A percentile compares a stretch with the other conserved stretches of the same genome.
These are phyloP conservation scores for Tolypocladium ovalisporum DNA, from an alignment of 2,329 filamentous ascomycete species.

Conservation along the genomic window DNA sequence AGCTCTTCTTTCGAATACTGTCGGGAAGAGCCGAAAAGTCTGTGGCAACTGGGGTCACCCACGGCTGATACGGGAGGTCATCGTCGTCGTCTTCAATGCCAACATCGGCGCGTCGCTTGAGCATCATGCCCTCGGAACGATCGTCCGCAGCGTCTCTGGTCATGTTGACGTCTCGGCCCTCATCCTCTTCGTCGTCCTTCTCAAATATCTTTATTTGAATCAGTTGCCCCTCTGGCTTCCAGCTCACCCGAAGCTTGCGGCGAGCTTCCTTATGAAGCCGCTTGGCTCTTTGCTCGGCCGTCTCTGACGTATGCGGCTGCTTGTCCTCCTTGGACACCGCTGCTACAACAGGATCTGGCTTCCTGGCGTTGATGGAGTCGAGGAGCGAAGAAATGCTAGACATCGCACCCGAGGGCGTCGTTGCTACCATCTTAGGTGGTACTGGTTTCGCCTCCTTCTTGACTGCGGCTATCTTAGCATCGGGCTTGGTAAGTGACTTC, in stretches of 20 bases:
- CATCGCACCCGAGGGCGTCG: conserved; percentile 22
- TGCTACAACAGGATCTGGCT: conserved; percentile 22
- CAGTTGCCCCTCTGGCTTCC: conserved; percentile 57
- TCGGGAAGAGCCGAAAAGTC: conserved; percentile 37
- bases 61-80: conserved; percentile 40
- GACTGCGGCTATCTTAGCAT: conserved; percentile 8
- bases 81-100: conserved; percentile 49
- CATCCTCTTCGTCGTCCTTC: conserved; percentile 61
- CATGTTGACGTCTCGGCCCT: conserved; percentile 56
- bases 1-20: conserved; percentile 35
- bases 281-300: conserved; percentile 54
- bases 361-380: conserved; percentile 35
- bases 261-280: conserved; percentile 63
- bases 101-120: conserved; percentile 40
- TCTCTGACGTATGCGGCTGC: conserved; percentile 46
- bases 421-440: conserved; percentile 16
- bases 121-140: conserved; percentile 60
- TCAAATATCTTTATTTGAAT: conserved; percentile 59
- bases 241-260: conserved; percentile 58
- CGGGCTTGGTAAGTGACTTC: conserved; percentile 9
- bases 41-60: conserved; percentile 35
- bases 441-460: conserved; percentile 19
- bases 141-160: conserved; percentile 63
- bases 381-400: conserved; percentile 45
- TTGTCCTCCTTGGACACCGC: conserved; percentile 41